A percentile compares a stretch with the other conserved stretches of the same genome.
These are phyloP conservation scores for Trichomonascaceae sp. DNA, from an alignment of 1,139 yeast genomes.

Conservation along the genomic window DNA sequence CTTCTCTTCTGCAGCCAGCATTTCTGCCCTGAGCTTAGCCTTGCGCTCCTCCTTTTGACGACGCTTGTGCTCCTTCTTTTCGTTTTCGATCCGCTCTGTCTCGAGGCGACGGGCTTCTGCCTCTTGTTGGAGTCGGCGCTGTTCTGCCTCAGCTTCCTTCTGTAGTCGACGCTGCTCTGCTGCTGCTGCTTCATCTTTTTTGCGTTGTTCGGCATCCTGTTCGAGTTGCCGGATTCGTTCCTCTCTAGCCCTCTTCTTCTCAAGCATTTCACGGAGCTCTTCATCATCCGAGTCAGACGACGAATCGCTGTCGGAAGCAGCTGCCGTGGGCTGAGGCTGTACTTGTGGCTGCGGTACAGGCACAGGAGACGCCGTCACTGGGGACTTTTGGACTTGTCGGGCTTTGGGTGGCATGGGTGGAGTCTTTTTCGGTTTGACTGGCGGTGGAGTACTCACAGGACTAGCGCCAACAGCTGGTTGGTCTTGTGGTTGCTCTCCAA, in stretches of 20 bases:
- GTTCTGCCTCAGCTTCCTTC: conserved; percentile 44
- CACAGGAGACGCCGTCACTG: conserved; percentile 6
- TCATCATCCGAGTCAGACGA: conserved; percentile 33
- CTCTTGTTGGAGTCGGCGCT: conserved; percentile 44
- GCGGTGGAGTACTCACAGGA: conserved; percentile 6
- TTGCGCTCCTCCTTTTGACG: conserved; percentile 44
- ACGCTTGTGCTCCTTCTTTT: conserved; percentile 29
- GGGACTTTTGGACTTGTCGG: conserved; percentile 5
- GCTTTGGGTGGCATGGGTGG: conserved; percentile 7
- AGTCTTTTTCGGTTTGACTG: conserved; percentile 5
- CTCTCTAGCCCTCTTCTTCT: conserved; percentile 31
- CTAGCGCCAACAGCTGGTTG: conserved; percentile 8
- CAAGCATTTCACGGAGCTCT: conserved; percentile 35
- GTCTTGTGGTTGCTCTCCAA: conserved; percentile 5
- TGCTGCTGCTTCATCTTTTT: conserved; percentile 25
- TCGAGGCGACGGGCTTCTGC: conserved; percentile 33
- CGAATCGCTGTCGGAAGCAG: conserved; percentile 14
- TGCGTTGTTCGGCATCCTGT: conserved; percentile 12
- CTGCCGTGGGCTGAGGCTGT: conserved; percentile 3
- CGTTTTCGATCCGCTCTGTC: conserved; percentile 20
- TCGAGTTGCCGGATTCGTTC: conserved; percentile 18
- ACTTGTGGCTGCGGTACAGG: conserved; percentile 6
- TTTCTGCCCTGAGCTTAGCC: conserved; percentile 48
- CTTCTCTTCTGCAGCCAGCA: conserved; percentile 39
- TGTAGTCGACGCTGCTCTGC: conserved; percentile 41